phyloP scores from a whole-genome alignment of 202 grass and related monocot genomes.

The Panicum virgatum region DNA sequence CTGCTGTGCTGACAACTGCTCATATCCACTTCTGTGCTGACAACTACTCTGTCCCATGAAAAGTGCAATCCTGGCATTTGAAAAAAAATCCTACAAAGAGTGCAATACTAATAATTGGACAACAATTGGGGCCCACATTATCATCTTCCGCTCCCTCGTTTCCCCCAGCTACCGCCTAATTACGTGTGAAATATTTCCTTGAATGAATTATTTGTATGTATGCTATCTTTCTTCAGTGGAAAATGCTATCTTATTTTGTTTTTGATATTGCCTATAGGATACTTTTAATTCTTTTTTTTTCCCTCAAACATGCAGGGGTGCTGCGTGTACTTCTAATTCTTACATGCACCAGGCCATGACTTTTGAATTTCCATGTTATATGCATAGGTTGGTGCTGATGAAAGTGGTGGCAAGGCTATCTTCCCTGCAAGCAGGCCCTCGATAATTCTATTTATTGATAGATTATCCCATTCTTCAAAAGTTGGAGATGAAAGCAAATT shows the following conservation, averaged over 20 bases:
- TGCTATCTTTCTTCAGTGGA: neutral
- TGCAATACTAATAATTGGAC: too few species aligned
- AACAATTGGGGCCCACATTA: too few species aligned
- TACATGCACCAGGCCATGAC: slow-evolving; percentile 34
- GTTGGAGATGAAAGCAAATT: slow-evolving; percentile 80
- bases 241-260: slow-evolving; percentile 20
- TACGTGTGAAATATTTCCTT: slow-evolving; percentile 17
- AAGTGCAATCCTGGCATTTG: too few species aligned
- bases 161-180: too few species aligned
- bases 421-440: slow-evolving; percentile 81
- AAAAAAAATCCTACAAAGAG: too few species aligned
- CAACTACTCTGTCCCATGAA: too few species aligned
- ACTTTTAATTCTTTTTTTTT: slow-evolving; percentile 23
- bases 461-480: slow-evolving; percentile 67
- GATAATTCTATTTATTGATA: slow-evolving; percentile 87
- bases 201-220: slow-evolving; percentile 26
- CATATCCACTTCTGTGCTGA: too few species aligned
- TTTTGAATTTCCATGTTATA: slow-evolving; percentile 46
- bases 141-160: too few species aligned
- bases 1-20: neutral
- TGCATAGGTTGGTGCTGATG: slow-evolving; percentile 72
- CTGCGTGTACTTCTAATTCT: slow-evolving; percentile 17
- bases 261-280: slow-evolving; percentile 19
- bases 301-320: too few species aligned
- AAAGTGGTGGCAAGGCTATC: slow-evolving; percentile 46